Percentiles rank a stretch among this genome's conserved stretches.
Conservation (phyloP, 2,329 filamentous ascomycete genomes). For the Daldinia sp. region DNA sequence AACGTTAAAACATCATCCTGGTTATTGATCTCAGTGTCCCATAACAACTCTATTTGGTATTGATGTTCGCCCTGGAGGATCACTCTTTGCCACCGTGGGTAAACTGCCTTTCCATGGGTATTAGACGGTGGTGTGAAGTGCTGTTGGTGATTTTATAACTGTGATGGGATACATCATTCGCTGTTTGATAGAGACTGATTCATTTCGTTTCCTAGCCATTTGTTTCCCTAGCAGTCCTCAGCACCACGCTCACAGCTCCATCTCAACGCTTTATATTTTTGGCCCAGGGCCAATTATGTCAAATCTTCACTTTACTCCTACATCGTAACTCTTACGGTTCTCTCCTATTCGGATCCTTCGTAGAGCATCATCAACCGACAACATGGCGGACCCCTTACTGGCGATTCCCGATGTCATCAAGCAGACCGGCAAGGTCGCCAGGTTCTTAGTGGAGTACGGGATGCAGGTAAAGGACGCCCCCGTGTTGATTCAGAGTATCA, state of each 20-base stretch:
- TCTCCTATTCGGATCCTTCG: not conserved
- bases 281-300: not conserved
- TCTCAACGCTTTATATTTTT: conserved; percentile 8
- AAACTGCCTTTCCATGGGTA: not conserved
- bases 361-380: conserved; percentile 7
- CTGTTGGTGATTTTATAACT: not conserved
- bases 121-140: not conserved
- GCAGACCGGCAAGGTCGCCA: conserved; percentile 16
- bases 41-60: not conserved
- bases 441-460: conserved; percentile 13
- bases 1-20: not conserved
- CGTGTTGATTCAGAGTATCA: conserved; percentile 10
- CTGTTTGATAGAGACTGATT: conserved; percentile 3
- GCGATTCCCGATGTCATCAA: conserved; percentile 12
- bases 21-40: not conserved
- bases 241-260: conserved; percentile 1
- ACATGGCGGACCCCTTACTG: conserved; percentile 29
- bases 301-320: not conserved
- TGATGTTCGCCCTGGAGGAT: not conserved
- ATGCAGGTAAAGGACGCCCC: conserved; percentile 31
- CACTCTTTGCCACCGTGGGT: not conserved
- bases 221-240: not conserved
- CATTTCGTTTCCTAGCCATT: conserved; percentile 16
- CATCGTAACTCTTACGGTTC: not conserved
- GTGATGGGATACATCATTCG: not conserved